Conservation (phyloP, 2,329 filamentous ascomycete genomes). For the Ophiocordyceps polyrhachis-furcata region DNA sequence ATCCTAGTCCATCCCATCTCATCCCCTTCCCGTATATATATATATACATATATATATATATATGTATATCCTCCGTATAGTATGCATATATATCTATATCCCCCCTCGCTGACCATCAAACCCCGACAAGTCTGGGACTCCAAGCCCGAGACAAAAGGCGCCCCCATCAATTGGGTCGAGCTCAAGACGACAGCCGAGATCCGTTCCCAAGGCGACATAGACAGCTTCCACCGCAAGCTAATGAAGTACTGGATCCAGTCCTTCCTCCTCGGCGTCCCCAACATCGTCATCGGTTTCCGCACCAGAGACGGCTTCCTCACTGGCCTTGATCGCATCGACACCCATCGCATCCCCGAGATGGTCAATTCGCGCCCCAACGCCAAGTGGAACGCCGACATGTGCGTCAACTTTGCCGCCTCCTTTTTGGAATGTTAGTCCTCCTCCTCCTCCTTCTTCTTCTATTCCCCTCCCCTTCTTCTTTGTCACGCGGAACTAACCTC, state of each 20-base stretch:
- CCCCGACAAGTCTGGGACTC: slow-evolving; percentile 57
- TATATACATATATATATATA: background rate
- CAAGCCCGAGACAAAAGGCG: slow-evolving; percentile 46
- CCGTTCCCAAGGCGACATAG: slow-evolving; percentile 43
- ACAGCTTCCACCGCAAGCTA: slow-evolving; percentile 74
- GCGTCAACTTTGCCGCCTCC: slow-evolving; percentile 70
- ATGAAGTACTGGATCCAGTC: slow-evolving; percentile 96
- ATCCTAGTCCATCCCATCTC: background rate
- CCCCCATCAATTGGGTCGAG: slow-evolving; percentile 81
- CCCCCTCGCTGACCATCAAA: background rate
- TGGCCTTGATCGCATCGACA: slow-evolving; percentile 61
- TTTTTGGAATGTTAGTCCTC: slow-evolving; percentile 54
- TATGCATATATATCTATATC: background rate
- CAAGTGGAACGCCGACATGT: slow-evolving; percentile 81
- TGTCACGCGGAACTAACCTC: background rate
- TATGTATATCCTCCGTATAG: too few relatives aligned
- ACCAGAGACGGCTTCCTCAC: slow-evolving; percentile 51
- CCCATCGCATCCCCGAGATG: slow-evolving; percentile 55
- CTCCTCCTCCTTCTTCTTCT: background rate
- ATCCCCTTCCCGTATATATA: background rate
- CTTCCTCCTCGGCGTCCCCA: slow-evolving; percentile 82
- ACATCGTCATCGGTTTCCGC: slow-evolving; percentile 79
- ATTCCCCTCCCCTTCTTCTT: background rate
- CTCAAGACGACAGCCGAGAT: slow-evolving; percentile 77
- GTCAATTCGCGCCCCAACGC: slow-evolving; percentile 47